Base-by-base conservation (phyloP, 768 basidiomycete species). In the Lentinula boryana region DNA sequence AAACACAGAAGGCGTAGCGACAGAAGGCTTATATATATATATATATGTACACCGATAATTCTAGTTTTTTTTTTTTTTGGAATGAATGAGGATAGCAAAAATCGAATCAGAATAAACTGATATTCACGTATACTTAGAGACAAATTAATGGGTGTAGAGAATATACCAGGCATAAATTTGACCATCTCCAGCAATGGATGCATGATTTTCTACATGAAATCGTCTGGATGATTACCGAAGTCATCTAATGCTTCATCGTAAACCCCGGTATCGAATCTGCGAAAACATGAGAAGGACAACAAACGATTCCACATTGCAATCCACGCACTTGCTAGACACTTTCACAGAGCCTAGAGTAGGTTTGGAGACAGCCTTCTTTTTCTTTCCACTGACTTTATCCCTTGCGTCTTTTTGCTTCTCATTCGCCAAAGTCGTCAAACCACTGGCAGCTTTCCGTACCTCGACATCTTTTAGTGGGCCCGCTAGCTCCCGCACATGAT, bases 241-340 rank as follows among this genome's bases (percentile, higher is more conserved):
- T 97, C 95, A 72, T 97, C 95, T 68, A 97, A 74, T 15, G 87
- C 84, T 74, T 97, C 95, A 13, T 95, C 93, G 66, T 98, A 98
- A 9, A 81, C 69, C 41, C 74, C 79, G 1, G 90, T 93, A 73
- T 96, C 95, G 59, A 90, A 70, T 72, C 92, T 94, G 66, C 9
- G 56, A 50, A 33, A 64, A 6, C 58, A 60, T 41, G 55, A 31
- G 54, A 21, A 33, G 70, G 40, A 69, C 67, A 33, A 33, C 15
- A 33, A 4, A 52, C 32, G 23, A 18, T 21, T 33, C 36, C 59
- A 21, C 27, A 21, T 33, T 63, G 23, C 44, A 27, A 31, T 36
- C 40, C 5, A 76, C 81, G 62, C 70, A 89, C 87, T 83, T 88
- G 67, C 70, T 76, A n/a, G 81, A 74, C 13, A 79, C 69, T 74